Evolutionary conservation across 345 rosid genomes (phyloP), one percentile per base, ranked within the genome.

Genomic region (Eucalyptus cloeziana): DNA sequence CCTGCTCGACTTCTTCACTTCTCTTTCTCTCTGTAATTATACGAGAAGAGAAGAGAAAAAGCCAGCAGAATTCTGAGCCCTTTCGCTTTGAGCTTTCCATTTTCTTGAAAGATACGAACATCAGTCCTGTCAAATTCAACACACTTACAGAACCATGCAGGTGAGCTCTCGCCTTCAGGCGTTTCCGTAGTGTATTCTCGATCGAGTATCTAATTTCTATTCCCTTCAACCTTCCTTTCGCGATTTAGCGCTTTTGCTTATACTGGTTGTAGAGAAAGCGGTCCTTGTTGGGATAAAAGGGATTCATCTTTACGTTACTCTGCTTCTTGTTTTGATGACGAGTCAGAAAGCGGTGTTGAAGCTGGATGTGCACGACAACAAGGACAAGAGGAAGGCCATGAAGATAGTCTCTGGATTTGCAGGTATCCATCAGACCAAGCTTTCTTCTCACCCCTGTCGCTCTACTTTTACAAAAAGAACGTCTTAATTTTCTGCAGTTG

Each of bases 301-400:
- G 60, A 24, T 50, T 71, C 14, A 49, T 86, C 37, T 67, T 49
- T 40, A 83, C n/a, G 54, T 54, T 67, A 24, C 25, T 87, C 56
- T 87, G 79, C 25, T 60, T 54, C 50, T 86, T n/a, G 37, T 76
- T 86, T 86, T 49, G 64, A 40, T 88, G 5, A 79, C 92, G 58
- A 52, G 58, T 52, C 58, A 91, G 94, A 92, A 91, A 89, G 67
- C 89, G 45, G 91, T 93, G 67, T 52, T 93, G 91, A 93, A 92
- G 33, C 40, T 93, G 91, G 90, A 88, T 44, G 22, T 92, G 81
- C 90, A 86, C 52, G 88, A 86, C 54, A 88, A 89, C 43, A 93
- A 90, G 85, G 67, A 15, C 6, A 92, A 89, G 92, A 86, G 86
- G 87, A 92, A 92, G 88, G 92, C 91, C 85, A 91, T 93, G 94